Evolutionary conservation across 2,329 filamentous ascomycete species (phyloP).

Genomic region (Aspergillus sp.): DNA sequence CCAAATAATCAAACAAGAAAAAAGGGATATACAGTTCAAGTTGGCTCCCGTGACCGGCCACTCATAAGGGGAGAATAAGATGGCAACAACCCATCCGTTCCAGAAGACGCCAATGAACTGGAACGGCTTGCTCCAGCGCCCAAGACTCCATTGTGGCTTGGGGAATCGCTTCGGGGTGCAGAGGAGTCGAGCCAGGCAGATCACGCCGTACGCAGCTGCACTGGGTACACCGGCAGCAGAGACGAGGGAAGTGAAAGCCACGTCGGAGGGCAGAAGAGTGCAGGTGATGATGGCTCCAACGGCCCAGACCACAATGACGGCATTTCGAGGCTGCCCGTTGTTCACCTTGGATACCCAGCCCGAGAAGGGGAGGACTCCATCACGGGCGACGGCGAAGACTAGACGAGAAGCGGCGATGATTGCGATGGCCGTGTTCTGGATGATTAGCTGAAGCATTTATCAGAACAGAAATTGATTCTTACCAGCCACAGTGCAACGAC

Average conservation of each 20-base stretch:
- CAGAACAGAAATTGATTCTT: constrained; percentile 17
- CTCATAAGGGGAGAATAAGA: constrained; percentile 44
- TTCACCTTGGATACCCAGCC: constrained; percentile 53
- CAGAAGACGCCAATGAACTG: constrained; percentile 45
- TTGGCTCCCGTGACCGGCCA: constrained; percentile 42
- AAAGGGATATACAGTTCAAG: constrained; percentile 37
- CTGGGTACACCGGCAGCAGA: constrained; percentile 51
- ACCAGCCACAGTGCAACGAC: constrained; percentile 49
- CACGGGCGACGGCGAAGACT: constrained; percentile 59
- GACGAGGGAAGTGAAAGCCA: constrained; percentile 52
- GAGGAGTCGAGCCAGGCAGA: constrained; percentile 45
- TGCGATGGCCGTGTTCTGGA: constrained; percentile 54
- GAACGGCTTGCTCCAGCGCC: constrained; percentile 42
- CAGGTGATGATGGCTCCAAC: constrained; percentile 53
- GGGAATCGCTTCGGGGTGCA: constrained; percentile 46
- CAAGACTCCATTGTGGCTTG: constrained; percentile 45
- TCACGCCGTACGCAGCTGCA: constrained; percentile 49
- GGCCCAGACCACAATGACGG: constrained; percentile 55
- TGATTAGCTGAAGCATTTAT: too few species aligned
- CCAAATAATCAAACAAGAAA: not conserved
- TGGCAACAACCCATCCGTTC: constrained; percentile 48
- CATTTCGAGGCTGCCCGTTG: constrained; percentile 55
- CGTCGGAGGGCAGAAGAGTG: constrained; percentile 53
- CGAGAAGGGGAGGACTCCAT: constrained; percentile 57
- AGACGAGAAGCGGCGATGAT: constrained; percentile 57